These are phyloP conservation scores for Aspergillus awamori DNA, from an alignment of 2,329 filamentous ascomycete species.

Conservation along the genomic window DNA sequence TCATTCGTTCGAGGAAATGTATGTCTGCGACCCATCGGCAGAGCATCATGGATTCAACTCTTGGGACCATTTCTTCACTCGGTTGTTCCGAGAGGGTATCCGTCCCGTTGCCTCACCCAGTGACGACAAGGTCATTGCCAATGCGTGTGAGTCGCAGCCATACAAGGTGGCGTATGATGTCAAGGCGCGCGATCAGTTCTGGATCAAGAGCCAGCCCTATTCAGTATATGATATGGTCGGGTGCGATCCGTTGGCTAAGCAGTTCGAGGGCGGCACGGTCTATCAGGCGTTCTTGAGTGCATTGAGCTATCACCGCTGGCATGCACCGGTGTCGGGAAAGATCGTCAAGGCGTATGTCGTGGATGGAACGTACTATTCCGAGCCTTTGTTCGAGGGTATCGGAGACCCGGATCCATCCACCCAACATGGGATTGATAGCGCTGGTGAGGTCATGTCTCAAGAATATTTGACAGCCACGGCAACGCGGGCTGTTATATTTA, in stretches of 20 bases:
- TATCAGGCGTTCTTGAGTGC: slow-evolving; percentile 72
- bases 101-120: slow-evolving; percentile 63
- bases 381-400: slow-evolving; percentile 57
- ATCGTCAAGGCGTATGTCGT: slow-evolving; percentile 61
- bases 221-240: slow-evolving; percentile 66
- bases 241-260: slow-evolving; percentile 52
- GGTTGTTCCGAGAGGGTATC: slow-evolving; percentile 56
- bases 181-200: slow-evolving; percentile 64
- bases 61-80: slow-evolving; percentile 73
- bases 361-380: slow-evolving; percentile 70
- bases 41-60: slow-evolving; percentile 59
- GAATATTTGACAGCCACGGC: slow-evolving; percentile 70
- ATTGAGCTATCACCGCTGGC: slow-evolving; percentile 72
- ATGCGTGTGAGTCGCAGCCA: slow-evolving; percentile 66
- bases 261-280: slow-evolving; percentile 66
- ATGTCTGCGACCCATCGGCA: slow-evolving; percentile 21
- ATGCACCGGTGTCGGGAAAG: slow-evolving; percentile 66
- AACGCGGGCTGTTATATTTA: slow-evolving; percentile 69
- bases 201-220: slow-evolving; percentile 71
- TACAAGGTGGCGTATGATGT: slow-evolving; percentile 57
- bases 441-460: slow-evolving; percentile 51
- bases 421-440: slow-evolving; percentile 28
- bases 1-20: slow-evolving; percentile 23
- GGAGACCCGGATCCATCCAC: slow-evolving; percentile 32
- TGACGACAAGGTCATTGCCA: slow-evolving; percentile 56